Percentiles rank a stretch among this genome's conserved stretches.
Evolutionary conservation across 179 eudicot species (phyloP).

Genomic region (Beta lomatogona): DNA sequence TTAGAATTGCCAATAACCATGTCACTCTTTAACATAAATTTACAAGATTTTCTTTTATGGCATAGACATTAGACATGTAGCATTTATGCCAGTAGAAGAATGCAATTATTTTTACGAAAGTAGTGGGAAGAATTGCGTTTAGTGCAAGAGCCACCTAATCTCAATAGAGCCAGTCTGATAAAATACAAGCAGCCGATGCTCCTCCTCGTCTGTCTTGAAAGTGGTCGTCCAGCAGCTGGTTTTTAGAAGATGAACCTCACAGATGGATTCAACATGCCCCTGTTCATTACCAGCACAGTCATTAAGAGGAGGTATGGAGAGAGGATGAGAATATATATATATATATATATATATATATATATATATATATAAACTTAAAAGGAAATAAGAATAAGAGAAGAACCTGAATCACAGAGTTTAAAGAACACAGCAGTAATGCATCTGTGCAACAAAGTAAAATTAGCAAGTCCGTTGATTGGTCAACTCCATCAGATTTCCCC

Average conservation of each 20-base stretch:
- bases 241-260: conserved; percentile 60
- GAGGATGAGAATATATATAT: too few species aligned
- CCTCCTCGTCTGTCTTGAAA: conserved; percentile 52
- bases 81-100: conserved; percentile 9
- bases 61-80: not conserved
- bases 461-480: conserved; percentile 32
- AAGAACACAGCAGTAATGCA: conserved; percentile 47
- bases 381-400: conserved; percentile 8
- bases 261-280: conserved; percentile 56
- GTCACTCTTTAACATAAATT: not conserved
- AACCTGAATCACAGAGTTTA: conserved; percentile 67
- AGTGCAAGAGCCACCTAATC: conserved; percentile 54
- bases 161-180: conserved; percentile 74
- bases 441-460: conserved; percentile 69
- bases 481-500: conserved; percentile 34
- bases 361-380: too few species aligned
- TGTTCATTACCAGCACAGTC: conserved; percentile 31
- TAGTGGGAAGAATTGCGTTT: not conserved
- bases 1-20: not conserved
- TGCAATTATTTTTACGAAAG: conserved; percentile 1
- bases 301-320: conserved; percentile 8
- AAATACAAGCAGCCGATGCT: conserved; percentile 52
- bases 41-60: not conserved
- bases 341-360: too few species aligned
- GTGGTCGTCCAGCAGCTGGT: conserved; percentile 72